Percentiles rank a stretch among this genome's conserved stretches.
Evolutionary conservation across 2,329 filamentous ascomycete species (phyloP).

Genomic region (Cordyceps cateniannulata): DNA sequence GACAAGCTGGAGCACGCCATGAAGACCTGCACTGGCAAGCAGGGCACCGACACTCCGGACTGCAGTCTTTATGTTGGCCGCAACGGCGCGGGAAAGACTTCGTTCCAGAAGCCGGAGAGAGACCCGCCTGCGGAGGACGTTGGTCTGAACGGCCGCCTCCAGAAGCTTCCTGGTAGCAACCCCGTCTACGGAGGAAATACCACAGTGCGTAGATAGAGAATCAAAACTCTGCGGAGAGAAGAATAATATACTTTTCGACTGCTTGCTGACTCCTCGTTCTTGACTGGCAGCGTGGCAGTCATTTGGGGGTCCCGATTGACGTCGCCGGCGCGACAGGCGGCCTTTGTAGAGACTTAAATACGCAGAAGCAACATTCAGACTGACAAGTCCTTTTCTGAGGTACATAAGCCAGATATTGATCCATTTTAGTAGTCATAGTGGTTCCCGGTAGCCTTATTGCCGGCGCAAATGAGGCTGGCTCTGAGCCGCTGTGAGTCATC

Average conservation of each 20-base stretch:
- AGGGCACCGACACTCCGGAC: constrained; percentile 17
- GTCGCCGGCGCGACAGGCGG: no score
- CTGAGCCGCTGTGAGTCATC: neutral
- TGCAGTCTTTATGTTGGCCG: constrained; percentile 21
- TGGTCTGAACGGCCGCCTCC: constrained; percentile 19
- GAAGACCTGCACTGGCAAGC: constrained; percentile 20
- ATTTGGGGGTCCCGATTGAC: no score
- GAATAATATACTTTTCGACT: no score
- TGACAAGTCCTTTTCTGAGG: no score
- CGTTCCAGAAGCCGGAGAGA: constrained; percentile 15
- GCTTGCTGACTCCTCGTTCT: no score
- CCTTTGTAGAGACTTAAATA: no score
- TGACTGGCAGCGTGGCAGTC: no score
- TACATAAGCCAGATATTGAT: no score
- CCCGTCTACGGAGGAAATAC: constrained; percentile 13
- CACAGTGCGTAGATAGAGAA: neutral
- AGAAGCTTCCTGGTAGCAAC: constrained; percentile 22
- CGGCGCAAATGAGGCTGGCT: neutral
- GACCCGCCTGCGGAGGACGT: constrained; percentile 20
- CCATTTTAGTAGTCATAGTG: no score
- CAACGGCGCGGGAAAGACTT: constrained; percentile 18
- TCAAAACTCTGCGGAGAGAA: no score
- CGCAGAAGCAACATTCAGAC: no score
- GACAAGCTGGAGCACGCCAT: constrained; percentile 20
- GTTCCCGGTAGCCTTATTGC: no score